These are phyloP conservation scores for Pistacia atlantica DNA, from an alignment of 345 rosid genomes.

Conservation along the genomic window DNA sequence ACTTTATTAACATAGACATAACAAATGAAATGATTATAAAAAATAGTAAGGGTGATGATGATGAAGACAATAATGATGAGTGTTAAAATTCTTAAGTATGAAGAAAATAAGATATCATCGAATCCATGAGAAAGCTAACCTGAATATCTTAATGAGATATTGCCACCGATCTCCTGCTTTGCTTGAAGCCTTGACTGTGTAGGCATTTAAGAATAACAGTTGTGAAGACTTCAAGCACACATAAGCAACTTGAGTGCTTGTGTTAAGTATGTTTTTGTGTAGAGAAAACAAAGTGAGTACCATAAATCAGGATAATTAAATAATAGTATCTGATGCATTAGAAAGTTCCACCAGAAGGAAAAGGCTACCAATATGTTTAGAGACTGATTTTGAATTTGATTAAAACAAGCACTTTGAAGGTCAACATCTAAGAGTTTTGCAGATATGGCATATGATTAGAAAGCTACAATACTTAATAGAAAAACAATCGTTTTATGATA, in stretches of 20 bases:
- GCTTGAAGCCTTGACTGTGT: constrained; percentile 76
- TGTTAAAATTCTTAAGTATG: background rate
- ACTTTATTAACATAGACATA: background rate
- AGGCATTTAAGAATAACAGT: constrained; percentile 20
- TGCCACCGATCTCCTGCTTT: constrained; percentile 71
- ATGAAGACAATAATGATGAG: background rate
- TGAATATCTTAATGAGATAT: constrained; percentile 57
- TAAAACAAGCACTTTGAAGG: background rate
- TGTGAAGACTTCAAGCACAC: constrained; percentile 5
- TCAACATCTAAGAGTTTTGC: background rate
- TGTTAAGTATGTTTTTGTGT: background rate
- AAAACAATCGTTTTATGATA: background rate
- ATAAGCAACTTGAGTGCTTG: constrained; percentile 4
- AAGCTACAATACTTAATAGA: background rate
- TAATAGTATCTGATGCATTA: background rate
- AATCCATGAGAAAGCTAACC: constrained; percentile 33
- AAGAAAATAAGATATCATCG: constrained; percentile 7
- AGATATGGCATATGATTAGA: background rate
- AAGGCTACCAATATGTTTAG: background rate
- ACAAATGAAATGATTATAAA: background rate
- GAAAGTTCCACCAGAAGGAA: background rate
- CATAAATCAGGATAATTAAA: background rate
- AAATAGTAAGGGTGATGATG: background rate
- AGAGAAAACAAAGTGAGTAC: background rate
- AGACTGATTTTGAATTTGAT: background rate